Conservation (phyloP, 805 yeast species). For the Teunomyces atbi region DNA sequence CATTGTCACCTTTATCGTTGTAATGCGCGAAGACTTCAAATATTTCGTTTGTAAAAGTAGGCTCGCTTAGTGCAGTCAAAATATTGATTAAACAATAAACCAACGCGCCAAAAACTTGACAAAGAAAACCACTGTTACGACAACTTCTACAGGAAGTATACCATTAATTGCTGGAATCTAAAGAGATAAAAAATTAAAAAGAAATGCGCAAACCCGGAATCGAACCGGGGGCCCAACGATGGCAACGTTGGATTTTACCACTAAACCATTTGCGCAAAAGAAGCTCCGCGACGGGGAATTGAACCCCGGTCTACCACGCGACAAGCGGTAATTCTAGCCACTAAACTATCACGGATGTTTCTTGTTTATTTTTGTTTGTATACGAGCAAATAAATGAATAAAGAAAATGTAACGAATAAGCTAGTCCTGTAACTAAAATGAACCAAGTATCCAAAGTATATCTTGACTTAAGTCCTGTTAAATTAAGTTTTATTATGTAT, state of each 20-base stretch:
- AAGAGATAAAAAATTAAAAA: neutral
- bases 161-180: too few species aligned
- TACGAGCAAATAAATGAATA: neutral
- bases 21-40: neutral
- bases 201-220: slow-evolving; percentile 4
- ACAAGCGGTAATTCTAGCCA: slow-evolving; percentile 4
- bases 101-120: too few species aligned
- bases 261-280: slow-evolving; percentile 5
- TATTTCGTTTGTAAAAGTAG: neutral
- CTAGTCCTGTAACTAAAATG: too few species aligned
- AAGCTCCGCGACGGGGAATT: slow-evolving; percentile 4
- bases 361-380: neutral
- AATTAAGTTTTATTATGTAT: neutral
- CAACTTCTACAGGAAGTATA: too few species aligned
- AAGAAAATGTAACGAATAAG: too few species aligned
- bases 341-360: slow-evolving; percentile 4
- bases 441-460: too few species aligned
- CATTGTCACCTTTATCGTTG: slow-evolving; percentile 2
- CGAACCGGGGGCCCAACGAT: slow-evolving; percentile 7
- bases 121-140: too few species aligned
- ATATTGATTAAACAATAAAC: neutral
- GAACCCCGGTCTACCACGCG: slow-evolving; percentile 5
- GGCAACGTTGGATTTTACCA: slow-evolving; percentile 6
- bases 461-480: neutral
- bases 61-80: neutral